Evolutionary conservation across 495 filamentous ascomycete genomes (phyloP).

Genomic region (Mytilinidion resinicola): DNA sequence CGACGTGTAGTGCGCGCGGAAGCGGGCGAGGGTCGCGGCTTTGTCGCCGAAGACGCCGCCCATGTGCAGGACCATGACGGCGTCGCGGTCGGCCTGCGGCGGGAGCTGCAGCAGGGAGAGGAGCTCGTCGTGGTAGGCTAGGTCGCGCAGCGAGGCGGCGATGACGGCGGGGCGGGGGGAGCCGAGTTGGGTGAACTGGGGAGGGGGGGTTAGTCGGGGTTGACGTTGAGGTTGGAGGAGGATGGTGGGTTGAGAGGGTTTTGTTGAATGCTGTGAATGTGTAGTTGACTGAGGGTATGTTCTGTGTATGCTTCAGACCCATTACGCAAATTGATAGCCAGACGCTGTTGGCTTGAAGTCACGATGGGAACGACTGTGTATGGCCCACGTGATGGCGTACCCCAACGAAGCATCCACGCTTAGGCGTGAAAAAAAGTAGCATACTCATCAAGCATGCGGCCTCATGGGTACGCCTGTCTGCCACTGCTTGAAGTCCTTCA

Average conservation of each 20-base stretch:
- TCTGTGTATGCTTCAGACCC: neutral
- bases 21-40: slow-evolving; percentile 69
- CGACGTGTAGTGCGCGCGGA: slow-evolving; percentile 66
- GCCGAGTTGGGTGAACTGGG: slow-evolving; percentile 77
- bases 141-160: slow-evolving; percentile 66
- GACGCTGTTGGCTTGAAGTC: too few species aligned
- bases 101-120: slow-evolving; percentile 71
- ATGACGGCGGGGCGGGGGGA: slow-evolving; percentile 72
- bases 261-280: too few species aligned
- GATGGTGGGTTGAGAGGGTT: too few species aligned
- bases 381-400: too few species aligned
- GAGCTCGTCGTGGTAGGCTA: slow-evolving; percentile 87
- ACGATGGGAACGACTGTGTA: too few species aligned
- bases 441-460: too few species aligned
- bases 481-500: too few species aligned
- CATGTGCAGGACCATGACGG: slow-evolving; percentile 93
- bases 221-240: neutral
- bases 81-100: slow-evolving; percentile 74
- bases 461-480: too few species aligned
- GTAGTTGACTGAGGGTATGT: neutral
- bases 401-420: too few species aligned
- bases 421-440: too few species aligned
- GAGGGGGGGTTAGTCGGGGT: neutral
- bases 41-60: slow-evolving; percentile 91
- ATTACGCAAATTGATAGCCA: too few species aligned